These are phyloP conservation scores for Pythium brassicae DNA, from an alignment of 352 stramenopile species.

Conservation along the genomic window DNA sequence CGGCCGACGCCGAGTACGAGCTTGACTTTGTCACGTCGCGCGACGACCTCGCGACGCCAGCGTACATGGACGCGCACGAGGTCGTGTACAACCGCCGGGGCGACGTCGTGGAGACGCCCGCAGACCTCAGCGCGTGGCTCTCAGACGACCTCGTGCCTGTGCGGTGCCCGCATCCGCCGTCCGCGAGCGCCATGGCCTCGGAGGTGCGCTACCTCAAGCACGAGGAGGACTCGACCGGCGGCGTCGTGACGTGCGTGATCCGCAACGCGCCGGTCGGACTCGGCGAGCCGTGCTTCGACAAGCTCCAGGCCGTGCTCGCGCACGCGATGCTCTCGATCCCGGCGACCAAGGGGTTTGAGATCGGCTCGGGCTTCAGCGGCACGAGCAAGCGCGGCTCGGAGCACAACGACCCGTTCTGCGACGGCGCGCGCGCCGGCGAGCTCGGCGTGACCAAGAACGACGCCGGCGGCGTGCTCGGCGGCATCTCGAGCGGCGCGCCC, in stretches of 20 bases:
- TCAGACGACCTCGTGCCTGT: constrained; percentile 88
- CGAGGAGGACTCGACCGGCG: constrained; percentile 89
- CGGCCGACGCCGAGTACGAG: constrained; percentile 70
- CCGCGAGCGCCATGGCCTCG: constrained; percentile 93
- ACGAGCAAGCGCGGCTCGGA: constrained; percentile 95
- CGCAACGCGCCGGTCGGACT: constrained; percentile 95
- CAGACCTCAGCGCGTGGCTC: constrained; percentile 58
- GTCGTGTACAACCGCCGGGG: constrained; percentile 85
- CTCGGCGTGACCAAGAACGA: constrained; percentile 85
- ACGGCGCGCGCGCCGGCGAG: constrained; percentile 40
- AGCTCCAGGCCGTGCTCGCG: constrained; percentile 97
- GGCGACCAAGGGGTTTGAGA: constrained; percentile 99
- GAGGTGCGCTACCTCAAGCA: constrained; percentile 92
- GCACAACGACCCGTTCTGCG: constrained; percentile 98
- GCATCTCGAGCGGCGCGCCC: constrained; percentile 97
- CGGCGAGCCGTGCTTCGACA: constrained; percentile 99
- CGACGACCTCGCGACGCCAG: constrained; percentile 56
- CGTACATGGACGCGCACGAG: constrained; percentile 94
- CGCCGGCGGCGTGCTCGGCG: constrained; percentile 94
- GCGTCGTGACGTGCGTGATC: constrained; percentile 96
- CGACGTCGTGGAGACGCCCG: constrained; percentile 43
- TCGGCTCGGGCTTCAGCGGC: constrained; percentile 93
- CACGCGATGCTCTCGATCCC: constrained; percentile 99
- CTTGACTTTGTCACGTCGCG: constrained; percentile 53
- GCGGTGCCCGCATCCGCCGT: constrained; percentile 92